phyloP scores from a whole-genome alignment of 768 basidiomycete genomes.

The Mycena crocata region DNA sequence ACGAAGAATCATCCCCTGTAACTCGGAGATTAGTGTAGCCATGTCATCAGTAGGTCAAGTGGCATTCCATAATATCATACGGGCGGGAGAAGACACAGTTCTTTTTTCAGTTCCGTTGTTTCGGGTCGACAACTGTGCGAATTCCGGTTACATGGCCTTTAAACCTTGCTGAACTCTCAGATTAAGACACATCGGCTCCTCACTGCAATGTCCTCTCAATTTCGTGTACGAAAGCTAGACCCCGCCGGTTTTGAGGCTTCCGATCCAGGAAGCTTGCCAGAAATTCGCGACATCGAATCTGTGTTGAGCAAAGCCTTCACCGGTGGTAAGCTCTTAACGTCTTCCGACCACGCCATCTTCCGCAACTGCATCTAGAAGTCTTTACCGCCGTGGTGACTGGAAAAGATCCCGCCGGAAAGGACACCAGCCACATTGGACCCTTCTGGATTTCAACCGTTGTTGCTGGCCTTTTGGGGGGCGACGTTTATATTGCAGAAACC shows the following conservation, averaged over 20 bases:
- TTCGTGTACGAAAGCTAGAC: slow-evolving; percentile 16
- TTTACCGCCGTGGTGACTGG: slow-evolving; percentile 12
- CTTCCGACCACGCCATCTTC: neutral
- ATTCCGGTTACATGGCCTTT: no score
- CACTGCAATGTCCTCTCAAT: no score
- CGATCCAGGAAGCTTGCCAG: slow-evolving; percentile 18
- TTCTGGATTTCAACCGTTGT: slow-evolving; percentile 16
- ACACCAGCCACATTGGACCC: slow-evolving; percentile 4
- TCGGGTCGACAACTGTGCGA: no score
- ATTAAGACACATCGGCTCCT: no score
- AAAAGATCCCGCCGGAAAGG: neutral
- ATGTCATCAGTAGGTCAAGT: no score
- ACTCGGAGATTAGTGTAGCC: no score
- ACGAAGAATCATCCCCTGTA: no score
- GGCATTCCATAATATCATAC: no score
- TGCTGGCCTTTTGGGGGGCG: slow-evolving; percentile 10
- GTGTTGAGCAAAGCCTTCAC: neutral
- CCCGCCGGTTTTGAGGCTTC: slow-evolving; percentile 3
- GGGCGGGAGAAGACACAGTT: no score
- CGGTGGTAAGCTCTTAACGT: neutral
- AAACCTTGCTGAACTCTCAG: no score
- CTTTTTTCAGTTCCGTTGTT: no score
- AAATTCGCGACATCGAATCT: slow-evolving; percentile 1
- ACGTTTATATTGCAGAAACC: slow-evolving; percentile 17
- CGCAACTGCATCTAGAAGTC: neutral